Evolutionary conservation across 2,329 filamentous ascomycete species (phyloP).

Genomic region (Aspergillus chevalieri): DNA sequence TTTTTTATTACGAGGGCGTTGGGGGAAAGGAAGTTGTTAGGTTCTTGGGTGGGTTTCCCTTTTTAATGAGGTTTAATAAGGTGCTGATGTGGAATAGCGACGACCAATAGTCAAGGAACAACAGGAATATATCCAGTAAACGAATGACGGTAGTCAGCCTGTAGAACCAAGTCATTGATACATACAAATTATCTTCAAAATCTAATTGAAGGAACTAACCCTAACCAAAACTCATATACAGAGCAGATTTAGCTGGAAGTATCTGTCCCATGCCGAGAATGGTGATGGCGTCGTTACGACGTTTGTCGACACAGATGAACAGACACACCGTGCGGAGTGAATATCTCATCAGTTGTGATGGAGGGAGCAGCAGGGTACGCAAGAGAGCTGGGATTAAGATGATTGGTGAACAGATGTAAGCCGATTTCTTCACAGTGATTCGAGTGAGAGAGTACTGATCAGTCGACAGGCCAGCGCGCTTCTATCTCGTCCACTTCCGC

Average conservation of each 20-base stretch:
- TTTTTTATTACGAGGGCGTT: background rate
- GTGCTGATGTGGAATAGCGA: background rate
- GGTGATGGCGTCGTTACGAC: background rate
- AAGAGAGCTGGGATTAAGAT: conserved; percentile 16
- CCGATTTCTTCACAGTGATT: background rate
- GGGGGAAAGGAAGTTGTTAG: background rate
- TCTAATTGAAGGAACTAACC: conserved; percentile 25
- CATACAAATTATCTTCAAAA: conserved; percentile 30
- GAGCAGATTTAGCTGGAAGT: conserved; percentile 9
- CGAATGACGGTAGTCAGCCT: conserved; percentile 29
- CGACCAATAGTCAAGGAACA: conserved; percentile 6
- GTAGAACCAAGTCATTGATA: conserved; percentile 27
- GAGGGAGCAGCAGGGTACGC: conserved; percentile 19
- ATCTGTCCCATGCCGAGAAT: background rate
- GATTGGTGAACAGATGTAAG: conserved; percentile 22
- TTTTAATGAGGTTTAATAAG: background rate
- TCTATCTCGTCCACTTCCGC: conserved; percentile 27
- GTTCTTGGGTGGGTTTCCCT: background rate
- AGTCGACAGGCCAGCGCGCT: conserved; percentile 10
- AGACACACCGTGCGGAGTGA: conserved; percentile 12
- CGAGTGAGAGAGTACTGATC: background rate
- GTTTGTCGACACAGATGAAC: conserved; percentile 14
- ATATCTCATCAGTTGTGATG: conserved; percentile 26
- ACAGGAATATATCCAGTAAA: conserved; percentile 13
- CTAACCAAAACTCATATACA: conserved; percentile 18